Evolutionary conservation across 2,329 filamentous ascomycete genomes (phyloP), one percentile per base, ranked within the genome.

Genomic region (Pseudocercospora eumusae): DNA sequence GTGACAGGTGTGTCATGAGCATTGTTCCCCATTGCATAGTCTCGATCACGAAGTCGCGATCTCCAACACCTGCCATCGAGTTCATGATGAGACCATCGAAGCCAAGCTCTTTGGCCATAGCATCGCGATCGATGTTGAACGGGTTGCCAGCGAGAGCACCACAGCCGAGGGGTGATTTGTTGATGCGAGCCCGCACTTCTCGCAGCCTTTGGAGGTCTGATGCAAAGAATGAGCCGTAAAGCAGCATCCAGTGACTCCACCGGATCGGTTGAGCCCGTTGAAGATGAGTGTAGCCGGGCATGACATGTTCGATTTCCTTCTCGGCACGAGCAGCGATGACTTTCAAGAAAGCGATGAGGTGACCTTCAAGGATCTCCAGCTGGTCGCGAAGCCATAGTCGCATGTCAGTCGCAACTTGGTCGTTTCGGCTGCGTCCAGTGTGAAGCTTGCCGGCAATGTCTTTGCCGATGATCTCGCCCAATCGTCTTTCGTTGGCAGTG

Each of bases 401-500:
- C 90, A 96, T 93, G 72, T 96, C 92, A 21, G 89, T 93, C 53
- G 88, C 92, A 60, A 96, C 87, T 78, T 96, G 92, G 78, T 97
- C 92, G 73, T 96, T 96, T 69, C 92, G 85, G 75, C 89, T 93
- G 57, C 93, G 88, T 47, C 81, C 81, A n/a, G 92, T 96, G 78
- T 96, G 93, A 61, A 96, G 84, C 80, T 96, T 96, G 23, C 93
- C 92, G 0, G 88, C 91, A 61, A 90, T 87, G 25, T 92, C 86
- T 76, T 90, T 93, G 71, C 92, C 91, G 65, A 96, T 93, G 65
- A 96, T 84, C 80, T 96, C 92, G 56, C 90, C 89, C 61, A 83
- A 71, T 57, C 81, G 70, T 45, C 81, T 72, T 75, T 83, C 82
- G 65, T 84, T 84, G 45, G 82, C 82, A 1, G 82, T 84, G 72